Evolutionary conservation across 2,329 filamentous ascomycete species (phyloP), one percentile per base, ranked within the genome.

Genomic region (Fusarium ambrosium): DNA sequence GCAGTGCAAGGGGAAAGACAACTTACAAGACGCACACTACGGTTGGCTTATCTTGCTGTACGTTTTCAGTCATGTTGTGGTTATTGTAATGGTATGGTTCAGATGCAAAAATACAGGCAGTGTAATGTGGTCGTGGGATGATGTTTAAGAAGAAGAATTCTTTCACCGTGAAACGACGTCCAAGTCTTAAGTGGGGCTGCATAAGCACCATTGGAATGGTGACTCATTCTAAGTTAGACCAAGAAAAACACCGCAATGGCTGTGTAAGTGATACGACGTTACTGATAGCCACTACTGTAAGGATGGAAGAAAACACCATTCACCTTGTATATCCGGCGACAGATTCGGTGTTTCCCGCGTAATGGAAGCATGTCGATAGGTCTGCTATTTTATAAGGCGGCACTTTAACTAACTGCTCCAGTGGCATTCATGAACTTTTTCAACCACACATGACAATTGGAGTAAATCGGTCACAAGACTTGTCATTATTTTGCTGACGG

Each of bases 21-120:
- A 16, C 53, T 34, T 37, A 58, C 53, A 58, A 58, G 29, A 58
- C 53, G 34, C 53, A 58, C 14, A 58, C 53, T 22, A 58, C 53
- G 7, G 32, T 7, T 36, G 53, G 20, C 3, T 37, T 37, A 24
- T 24, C 14, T 22, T 48, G 43, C 8, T 8, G 13, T 18, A 24
- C 22, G 13, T 14, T 48, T 8, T 48, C 43, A 16, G 43, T 5
- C 43, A 48, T 48, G 14, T 24, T 48, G 8, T 24, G 5, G 8
- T 6, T 18, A 8, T 22, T 22, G 11, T 43, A 43, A 43, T 48
- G 22, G 8, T 48, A 48, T 48, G 43, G 7, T 48, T 24, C 14
- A 10, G 43, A 14, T 24, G 43, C 14, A 48, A 24, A 48, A 13
- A 24, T 16, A 24, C 22, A 48, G 24, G 22, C 22, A 48, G 14